Evolutionary conservation across 2,329 filamentous ascomycete species (phyloP).

Genomic region (Aspergillus alliaceus): DNA sequence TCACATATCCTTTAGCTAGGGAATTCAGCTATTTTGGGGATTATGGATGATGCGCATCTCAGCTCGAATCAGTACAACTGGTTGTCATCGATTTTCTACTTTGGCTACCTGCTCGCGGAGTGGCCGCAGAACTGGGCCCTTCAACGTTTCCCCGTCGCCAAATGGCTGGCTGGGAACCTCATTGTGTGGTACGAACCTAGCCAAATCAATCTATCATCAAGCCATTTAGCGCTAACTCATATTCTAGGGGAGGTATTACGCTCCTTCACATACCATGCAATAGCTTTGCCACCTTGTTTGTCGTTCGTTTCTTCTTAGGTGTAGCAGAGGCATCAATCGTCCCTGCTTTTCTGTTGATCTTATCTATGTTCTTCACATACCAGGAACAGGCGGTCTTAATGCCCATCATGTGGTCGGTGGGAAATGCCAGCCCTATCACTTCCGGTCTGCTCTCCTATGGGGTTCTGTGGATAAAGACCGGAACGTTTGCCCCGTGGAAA

Average conservation of each 20-base stretch:
- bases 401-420: conserved; percentile 44
- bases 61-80: conserved; percentile 38
- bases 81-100: conserved; percentile 45
- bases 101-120: conserved; percentile 41
- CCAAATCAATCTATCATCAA: too few species aligned
- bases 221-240: too few species aligned
- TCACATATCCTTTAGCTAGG: conserved; percentile 10
- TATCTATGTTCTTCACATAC: conserved; percentile 43
- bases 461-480: conserved; percentile 41
- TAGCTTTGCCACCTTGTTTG: conserved; percentile 50
- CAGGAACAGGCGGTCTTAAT: conserved; percentile 31
- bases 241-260: conserved; percentile 32
- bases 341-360: conserved; percentile 46
- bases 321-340: conserved; percentile 54
- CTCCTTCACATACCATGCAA: conserved; percentile 45
- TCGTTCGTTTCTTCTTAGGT: conserved; percentile 53
- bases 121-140: conserved; percentile 46
- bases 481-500: conserved; percentile 39
- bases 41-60: conserved; percentile 31
- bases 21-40: conserved; percentile 30
- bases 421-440: conserved; percentile 40
- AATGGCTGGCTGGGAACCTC: conserved; percentile 38
- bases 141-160: conserved; percentile 40
- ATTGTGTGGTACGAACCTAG: conserved; percentile 13
- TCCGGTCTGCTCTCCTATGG: conserved; percentile 45